Evolutionary conservation across 768 basidiomycete genomes (phyloP), one percentile per base, ranked within the genome.

Genomic region (Lentinula raphanica): DNA sequence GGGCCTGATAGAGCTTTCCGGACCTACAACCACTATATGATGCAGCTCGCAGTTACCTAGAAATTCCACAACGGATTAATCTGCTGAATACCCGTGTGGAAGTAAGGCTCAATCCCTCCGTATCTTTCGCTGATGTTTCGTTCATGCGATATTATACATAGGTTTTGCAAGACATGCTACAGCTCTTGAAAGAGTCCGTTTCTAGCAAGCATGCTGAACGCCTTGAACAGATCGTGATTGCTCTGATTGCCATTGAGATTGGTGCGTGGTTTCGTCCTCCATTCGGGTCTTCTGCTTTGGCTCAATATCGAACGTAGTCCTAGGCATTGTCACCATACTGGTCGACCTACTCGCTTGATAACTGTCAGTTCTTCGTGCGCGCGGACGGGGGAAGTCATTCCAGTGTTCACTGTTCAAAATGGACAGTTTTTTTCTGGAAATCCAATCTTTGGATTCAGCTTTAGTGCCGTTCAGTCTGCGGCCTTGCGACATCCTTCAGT

Each of bases 161-260:
- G 92, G 91, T 98, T 51, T 74, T 98, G 35, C 95, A 98, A 79
- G 95, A 98, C 70, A 96, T 98, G 91, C 83, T 98, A 11, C 89
- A 94, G 67, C 81, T 98, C 53, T 76, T 98, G 54, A 98, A 98
- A 71, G 95, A 97, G 72, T 91, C 92, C 11, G 94, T 96, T 25
- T 92, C 92, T 27, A 93, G 87, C 63, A 85, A 86, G 65, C 93
- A 97, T 66, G 85, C 92, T 1, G 94, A 97, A 71, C 83, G 92
- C 25, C 79, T 97, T 7, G 94, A 97, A 70, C 90, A 92, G 69
- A 93, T 97, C 58, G 90, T 97, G 62, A 96, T 97, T 61, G 86
- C 84, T 50, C 77, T 97, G 57, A 96, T 97, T 67, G 94, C 75
- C 39, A 88, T 95, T 53, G 92, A 93, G 72, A 94, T 94, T 57